Conservation (phyloP, 768 basidiomycete species). For the Boletus pseudopeckii region DNA sequence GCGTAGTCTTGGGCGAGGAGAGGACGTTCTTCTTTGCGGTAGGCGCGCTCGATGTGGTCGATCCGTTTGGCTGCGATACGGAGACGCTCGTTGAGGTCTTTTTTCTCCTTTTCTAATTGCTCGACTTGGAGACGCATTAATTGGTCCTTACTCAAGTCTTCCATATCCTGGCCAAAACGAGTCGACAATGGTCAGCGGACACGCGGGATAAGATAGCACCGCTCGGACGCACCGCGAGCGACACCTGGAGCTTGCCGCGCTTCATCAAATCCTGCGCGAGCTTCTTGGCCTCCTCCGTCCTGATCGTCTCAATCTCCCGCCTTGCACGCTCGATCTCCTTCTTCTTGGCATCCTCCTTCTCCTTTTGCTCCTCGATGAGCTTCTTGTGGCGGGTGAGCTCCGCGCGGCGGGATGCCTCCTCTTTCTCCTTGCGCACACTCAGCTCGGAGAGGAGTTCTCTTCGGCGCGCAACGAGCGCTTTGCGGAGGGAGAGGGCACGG, state of each 20-base stretch:
- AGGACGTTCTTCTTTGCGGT: constrained; percentile 88
- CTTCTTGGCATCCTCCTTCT: constrained; percentile 55
- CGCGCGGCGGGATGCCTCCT: constrained; percentile 75
- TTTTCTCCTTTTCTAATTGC: constrained; percentile 96
- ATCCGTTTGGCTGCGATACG: constrained; percentile 84
- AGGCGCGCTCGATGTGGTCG: constrained; percentile 93
- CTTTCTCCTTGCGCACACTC: constrained; percentile 81
- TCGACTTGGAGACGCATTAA: constrained; percentile 89
- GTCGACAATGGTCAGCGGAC: not conserved
- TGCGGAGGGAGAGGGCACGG: constrained; percentile 68
- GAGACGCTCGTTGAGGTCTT: constrained; percentile 75
- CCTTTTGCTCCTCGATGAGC: constrained; percentile 61
- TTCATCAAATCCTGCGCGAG: constrained; percentile 81
- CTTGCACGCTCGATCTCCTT: constrained; percentile 78
- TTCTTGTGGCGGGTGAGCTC: constrained; percentile 64
- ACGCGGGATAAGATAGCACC: not conserved
- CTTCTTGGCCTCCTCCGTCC: constrained; percentile 76
- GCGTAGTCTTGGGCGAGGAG: constrained; percentile 85
- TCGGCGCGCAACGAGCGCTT: constrained; percentile 81
- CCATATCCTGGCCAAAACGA: constrained; percentile 56
- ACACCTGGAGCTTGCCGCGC: constrained; percentile 69
- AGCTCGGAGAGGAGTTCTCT: constrained; percentile 84
- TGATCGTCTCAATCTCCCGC: constrained; percentile 59
- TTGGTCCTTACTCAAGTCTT: constrained; percentile 78
- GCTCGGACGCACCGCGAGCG: constrained; percentile 55